Base-by-base conservation (phyloP, 768 basidiomycete species). In the Dioszegia hungarica region DNA sequence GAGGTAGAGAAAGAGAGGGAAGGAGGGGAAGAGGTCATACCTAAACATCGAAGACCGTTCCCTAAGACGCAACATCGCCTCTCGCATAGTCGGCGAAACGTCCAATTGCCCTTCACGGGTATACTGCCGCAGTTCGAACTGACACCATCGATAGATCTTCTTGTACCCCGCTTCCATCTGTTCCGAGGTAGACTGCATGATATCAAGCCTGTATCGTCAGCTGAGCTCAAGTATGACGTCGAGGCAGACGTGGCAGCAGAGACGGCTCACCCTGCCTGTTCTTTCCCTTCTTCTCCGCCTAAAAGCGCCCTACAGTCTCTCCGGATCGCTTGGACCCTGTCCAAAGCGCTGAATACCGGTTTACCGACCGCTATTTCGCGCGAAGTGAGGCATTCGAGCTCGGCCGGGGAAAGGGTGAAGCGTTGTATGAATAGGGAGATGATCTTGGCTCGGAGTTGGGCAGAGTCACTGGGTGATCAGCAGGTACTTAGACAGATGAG, bases 161-260 rank as follows among this genome's bases (percentile, higher is more conserved):
- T 89, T 85, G 75, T 89, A 93, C 2, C 86, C 93, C 62, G 88
- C 85, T 71, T 98, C 92, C 41, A 97, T 83, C 60, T 89, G 82
- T 9, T 84, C 80, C 0, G 87, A 85, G 0, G 90, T 95, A 8
- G 84, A 79, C 0, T 86, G 79, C 84, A 97, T 90, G 57, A 97
- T 90, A 68, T 97, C 94, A 41, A 89, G 77, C 2, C 93, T 95
- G 62, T n/a, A 31, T 27, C 0, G 20, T 37, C 40, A 46, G 57
- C 47, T 55, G n/a, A n/a, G n/a, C n/a, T n/a, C n/a, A 49, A 38
- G 33, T 50, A 20, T 10, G 19, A 24, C 40, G 25, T 10, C 28
- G 5, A 33, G 14, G 8, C 38, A 31, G 19, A 19, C 31, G 6
- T 22, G 31, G 37, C n/a, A 17, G n/a, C n/a, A 20, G 10, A 48